These are phyloP conservation scores for Afroboletus lepidellus DNA, from an alignment of 1,284 basidiomycete species.

Conservation along the genomic window DNA sequence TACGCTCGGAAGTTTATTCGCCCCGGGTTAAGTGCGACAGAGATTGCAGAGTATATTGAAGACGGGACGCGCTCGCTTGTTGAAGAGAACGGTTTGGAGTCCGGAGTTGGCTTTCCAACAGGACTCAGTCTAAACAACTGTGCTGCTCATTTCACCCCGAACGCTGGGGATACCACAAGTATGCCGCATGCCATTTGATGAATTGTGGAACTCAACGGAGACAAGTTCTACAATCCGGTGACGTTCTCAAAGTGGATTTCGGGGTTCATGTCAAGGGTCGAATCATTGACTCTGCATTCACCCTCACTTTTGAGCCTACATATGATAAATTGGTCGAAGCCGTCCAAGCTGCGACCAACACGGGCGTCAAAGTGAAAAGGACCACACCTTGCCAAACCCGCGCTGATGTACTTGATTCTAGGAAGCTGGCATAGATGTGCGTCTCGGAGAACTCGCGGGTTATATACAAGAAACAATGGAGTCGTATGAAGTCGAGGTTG, in stretches of 20 bases:
- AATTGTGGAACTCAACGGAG: slow-evolving; percentile 13
- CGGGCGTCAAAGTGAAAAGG: slow-evolving; percentile 69
- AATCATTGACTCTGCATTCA: slow-evolving; percentile 96
- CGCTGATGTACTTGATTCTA: slow-evolving; percentile 34
- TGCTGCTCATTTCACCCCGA: slow-evolving; percentile 97
- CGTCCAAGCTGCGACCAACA: slow-evolving; percentile 92
- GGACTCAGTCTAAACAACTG: slow-evolving; percentile 93
- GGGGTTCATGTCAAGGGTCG: slow-evolving; percentile 96
- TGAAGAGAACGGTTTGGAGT: slow-evolving; percentile 85
- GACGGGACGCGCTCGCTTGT: slow-evolving; percentile 87
- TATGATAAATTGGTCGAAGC: slow-evolving; percentile 90
- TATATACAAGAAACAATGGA: slow-evolving; percentile 99
- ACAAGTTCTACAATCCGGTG: slow-evolving; percentile 75
- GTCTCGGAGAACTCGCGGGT: slow-evolving; percentile 90
- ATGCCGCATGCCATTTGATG: slow-evolving; percentile 28
- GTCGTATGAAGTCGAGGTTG: slow-evolving; percentile 93
- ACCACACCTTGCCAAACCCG: slow-evolving; percentile 6
- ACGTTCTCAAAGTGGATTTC: slow-evolving; percentile 97
- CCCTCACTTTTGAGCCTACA: slow-evolving; percentile 84
- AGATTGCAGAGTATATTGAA: slow-evolving; percentile 94
- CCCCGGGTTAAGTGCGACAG: slow-evolving; percentile 93
- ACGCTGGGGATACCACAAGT: slow-evolving; percentile 90
- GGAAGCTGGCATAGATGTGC: slow-evolving; percentile 97
- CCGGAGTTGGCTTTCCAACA: slow-evolving; percentile 95
- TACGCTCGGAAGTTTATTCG: slow-evolving; percentile 83